These are phyloP conservation scores for Eimeria necatrix DNA, from an alignment of 169 alveolate genomes.

Conservation along the genomic window DNA sequence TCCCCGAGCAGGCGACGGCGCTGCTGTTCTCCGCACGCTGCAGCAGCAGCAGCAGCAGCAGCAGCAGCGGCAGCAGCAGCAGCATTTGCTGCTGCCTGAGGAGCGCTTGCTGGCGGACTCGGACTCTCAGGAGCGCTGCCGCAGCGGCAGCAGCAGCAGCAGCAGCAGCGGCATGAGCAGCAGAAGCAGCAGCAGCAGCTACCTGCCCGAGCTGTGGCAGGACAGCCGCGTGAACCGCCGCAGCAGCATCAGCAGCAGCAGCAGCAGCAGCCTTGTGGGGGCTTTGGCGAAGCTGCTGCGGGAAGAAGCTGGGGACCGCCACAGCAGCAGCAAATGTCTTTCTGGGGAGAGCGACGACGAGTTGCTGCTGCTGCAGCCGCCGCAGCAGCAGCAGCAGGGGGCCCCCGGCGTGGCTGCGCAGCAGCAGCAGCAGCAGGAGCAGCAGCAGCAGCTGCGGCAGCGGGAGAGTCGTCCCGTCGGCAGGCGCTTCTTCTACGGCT, in stretches of 20 bases:
- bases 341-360: background rate
- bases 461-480: background rate
- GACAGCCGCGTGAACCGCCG: background rate
- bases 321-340: background rate
- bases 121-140: too few relatives aligned
- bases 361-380: background rate
- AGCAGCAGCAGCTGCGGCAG: background rate
- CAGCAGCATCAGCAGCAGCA: background rate
- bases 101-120: too few relatives aligned
- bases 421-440: too few relatives aligned
- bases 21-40: background rate
- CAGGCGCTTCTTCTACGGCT: background rate
- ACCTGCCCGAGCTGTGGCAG: background rate
- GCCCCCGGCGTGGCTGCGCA: background rate
- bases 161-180: background rate
- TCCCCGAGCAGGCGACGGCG: background rate
- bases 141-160: background rate
- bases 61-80: background rate
- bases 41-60: background rate
- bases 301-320: background rate
- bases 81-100: background rate
- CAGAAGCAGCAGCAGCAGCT: background rate
- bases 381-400: background rate
- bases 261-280: constrained; percentile 5
- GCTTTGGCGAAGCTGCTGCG: background rate